These are phyloP conservation scores for Sporothrix variecibatus DNA, from an alignment of 2,329 filamentous ascomycete species.

Conservation along the genomic window DNA sequence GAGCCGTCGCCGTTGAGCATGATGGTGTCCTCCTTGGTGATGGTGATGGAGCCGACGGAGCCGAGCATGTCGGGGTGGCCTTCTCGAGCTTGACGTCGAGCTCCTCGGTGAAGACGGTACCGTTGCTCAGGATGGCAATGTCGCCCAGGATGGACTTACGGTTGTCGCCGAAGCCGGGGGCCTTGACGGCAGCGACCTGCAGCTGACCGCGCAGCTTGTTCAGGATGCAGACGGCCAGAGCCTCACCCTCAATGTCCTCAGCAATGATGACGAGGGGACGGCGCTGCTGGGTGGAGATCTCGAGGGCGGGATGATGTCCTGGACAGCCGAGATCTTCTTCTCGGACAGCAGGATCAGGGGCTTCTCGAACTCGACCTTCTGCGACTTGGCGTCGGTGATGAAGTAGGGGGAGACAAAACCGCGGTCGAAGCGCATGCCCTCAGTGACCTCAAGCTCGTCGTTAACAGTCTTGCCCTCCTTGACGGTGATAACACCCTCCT, in stretches of 20 bases:
- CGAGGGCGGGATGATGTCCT: slow-evolving; percentile 97
- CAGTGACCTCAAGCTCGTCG: slow-evolving; percentile 97
- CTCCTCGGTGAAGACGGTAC: slow-evolving; percentile 96
- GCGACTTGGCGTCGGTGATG: slow-evolving; percentile 97
- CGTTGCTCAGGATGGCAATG: slow-evolving; percentile 92
- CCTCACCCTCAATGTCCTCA: slow-evolving; percentile 98
- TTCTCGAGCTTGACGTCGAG: slow-evolving; percentile 99
- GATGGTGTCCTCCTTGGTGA: slow-evolving; percentile 99
- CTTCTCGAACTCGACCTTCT: slow-evolving; percentile 99
- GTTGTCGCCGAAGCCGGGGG: slow-evolving; percentile 99
- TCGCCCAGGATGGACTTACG: slow-evolving; percentile 99
- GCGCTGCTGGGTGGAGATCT: slow-evolving; percentile 93
- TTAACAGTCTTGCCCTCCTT: slow-evolving; percentile 99
- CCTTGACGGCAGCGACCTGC: slow-evolving; percentile 98
- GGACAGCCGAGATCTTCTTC: slow-evolving; percentile 99
- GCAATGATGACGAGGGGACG: slow-evolving; percentile 97
- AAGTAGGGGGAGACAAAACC: slow-evolving; percentile 99
- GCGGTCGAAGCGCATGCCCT: slow-evolving; percentile 99
- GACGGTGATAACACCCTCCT: slow-evolving; percentile 99
- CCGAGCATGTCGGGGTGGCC: slow-evolving; percentile 94
- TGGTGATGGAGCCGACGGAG: slow-evolving; percentile 96
- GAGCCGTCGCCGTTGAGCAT: slow-evolving; percentile 93
- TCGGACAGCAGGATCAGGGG: slow-evolving; percentile 96
- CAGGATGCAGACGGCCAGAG: slow-evolving; percentile 96
- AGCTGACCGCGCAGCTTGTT: slow-evolving; percentile 99